Evolutionary conservation across 1,139 yeast genomes (phyloP).

Genomic region (Pneumocystis jirovecii): DNA sequence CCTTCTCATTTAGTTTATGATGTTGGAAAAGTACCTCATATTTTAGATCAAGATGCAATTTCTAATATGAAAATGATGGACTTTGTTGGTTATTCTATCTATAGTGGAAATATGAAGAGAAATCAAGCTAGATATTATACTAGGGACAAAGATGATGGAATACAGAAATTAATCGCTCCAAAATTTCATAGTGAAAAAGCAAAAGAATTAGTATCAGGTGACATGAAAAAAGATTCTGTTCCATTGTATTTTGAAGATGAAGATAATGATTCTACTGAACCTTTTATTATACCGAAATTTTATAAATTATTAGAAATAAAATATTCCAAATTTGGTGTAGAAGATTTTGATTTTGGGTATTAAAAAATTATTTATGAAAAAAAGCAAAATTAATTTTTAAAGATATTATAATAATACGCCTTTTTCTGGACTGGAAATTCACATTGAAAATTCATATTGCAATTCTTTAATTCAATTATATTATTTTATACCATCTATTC

Average conservation of each 20-base stretch:
- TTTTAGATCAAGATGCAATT: conserved; percentile 22
- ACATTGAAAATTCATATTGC: conserved; percentile 64
- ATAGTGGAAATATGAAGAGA: conserved; percentile 38
- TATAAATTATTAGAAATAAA: conserved; percentile 62
- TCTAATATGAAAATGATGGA: conserved; percentile 20
- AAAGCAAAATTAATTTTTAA: background rate
- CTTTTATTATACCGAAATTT: conserved; percentile 12
- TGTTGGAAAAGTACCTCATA: conserved; percentile 30
- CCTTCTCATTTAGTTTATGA: conserved; percentile 45
- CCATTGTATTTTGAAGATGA: conserved; percentile 13
- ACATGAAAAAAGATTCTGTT: conserved; percentile 3
- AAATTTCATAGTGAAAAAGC: conserved; percentile 59
- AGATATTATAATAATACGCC: conserved; percentile 54
- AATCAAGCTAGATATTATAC: conserved; percentile 19
- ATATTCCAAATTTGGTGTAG: conserved; percentile 83
- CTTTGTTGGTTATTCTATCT: conserved; percentile 26
- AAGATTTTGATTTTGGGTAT: conserved; percentile 71
- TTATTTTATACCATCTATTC: conserved; percentile 59
- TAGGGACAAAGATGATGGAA: conserved; percentile 2
- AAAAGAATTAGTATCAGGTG: conserved; percentile 19
- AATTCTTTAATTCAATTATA: conserved; percentile 74
- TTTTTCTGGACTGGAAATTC: conserved; percentile 80
- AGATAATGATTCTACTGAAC: conserved; percentile 15
- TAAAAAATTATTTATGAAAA: background rate
- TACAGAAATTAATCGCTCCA: conserved; percentile 28